Percentiles rank a stretch among this genome's conserved stretches.
These are phyloP conservation scores for Russula abietina DNA, from an alignment of 768 basidiomycete species.

Conservation along the genomic window DNA sequence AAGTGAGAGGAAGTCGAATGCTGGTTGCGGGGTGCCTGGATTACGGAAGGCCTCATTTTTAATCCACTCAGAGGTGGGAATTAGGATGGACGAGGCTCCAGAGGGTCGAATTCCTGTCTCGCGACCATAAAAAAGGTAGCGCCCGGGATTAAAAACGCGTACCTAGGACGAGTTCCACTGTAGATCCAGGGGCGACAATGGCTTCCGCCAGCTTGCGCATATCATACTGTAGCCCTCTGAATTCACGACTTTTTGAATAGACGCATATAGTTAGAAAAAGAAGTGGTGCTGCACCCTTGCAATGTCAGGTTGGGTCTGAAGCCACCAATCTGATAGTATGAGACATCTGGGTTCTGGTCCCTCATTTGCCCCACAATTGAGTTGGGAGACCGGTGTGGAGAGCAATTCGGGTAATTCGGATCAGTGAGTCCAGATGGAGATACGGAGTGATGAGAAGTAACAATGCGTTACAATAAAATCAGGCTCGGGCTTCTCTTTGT, in stretches of 20 bases:
- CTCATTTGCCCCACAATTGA: slow-evolving; percentile 1
- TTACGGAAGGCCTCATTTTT: slow-evolving; percentile 1
- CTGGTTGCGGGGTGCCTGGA: neutral
- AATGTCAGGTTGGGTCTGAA: slow-evolving; percentile 17
- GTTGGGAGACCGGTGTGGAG: neutral
- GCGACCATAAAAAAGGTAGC: neutral
- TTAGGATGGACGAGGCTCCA: slow-evolving; percentile 21
- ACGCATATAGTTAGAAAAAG: neutral
- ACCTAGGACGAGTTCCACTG: slow-evolving; percentile 22
- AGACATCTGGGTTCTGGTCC: slow-evolving; percentile 2
- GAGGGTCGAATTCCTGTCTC: slow-evolving; percentile 18
- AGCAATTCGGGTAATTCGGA: neutral
- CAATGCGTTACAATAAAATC: neutral
- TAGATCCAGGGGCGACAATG: slow-evolving; percentile 1
- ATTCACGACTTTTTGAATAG: slow-evolving; percentile 4
- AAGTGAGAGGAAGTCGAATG: slow-evolving; percentile 20
- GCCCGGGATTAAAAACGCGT: neutral
- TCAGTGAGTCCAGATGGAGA: slow-evolving; percentile 1
- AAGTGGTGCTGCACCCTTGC: slow-evolving; percentile 13
- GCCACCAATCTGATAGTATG: slow-evolving; percentile 25
- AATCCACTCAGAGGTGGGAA: slow-evolving; percentile 12
- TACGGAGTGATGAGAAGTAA: slow-evolving; percentile 4
- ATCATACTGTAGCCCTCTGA: slow-evolving; percentile 12
- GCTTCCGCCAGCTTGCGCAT: slow-evolving; percentile 12
- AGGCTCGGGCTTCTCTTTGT: neutral